Base-by-base conservation (phyloP, 2,329 filamentous ascomycete species). In the Rasamsonia emersonii region DNA sequence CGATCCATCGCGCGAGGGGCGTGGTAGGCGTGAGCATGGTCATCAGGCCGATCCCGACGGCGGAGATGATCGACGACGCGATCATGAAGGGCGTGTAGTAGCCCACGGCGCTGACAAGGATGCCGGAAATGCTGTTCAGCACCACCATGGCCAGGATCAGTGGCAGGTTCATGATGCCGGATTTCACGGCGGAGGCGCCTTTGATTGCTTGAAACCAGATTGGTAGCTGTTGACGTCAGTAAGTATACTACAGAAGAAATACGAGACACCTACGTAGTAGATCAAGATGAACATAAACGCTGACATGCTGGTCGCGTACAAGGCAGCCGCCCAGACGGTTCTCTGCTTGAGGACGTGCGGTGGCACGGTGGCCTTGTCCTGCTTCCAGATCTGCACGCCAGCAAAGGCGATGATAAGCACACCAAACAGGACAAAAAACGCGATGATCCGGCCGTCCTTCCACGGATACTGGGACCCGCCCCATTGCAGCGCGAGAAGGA, bases 161-260 rank as follows among this genome's bases (percentile, higher is more conserved):
- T n/a, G 64, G 56, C 8, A 67, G 43, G 32, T 60, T 64, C 30
- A 50, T 46, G 14, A 67, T 47, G 14, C 63, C 64, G 10, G 52
- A 58, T 20, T 41, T 32, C 13, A 49, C 43, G 2, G 63, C 45
- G 10, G 40, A 50, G 7, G 45, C 49, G 32, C 48, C 46, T 8
- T 44, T 35, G 13, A 64, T 46, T 5, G 44, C 47, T 39, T 68
- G 62, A 46, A 67, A 67, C 38, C 41, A 42, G 28, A 36, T 34
- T 6, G 40, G 40, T 6, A 42, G n/a, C n/a, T n/a, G 31, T 23
- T 61, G 13, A 55, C 24, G 20, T 23, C 20, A 23, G 20, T 23
- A 23, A 11, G 11, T 26, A 13, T 9, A 26, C 24, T n/a, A 13
- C 7, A 9, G 6, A 13, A 26, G 15, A 6, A 26, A 7, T 7